Evolutionary conservation across 768 basidiomycete species (phyloP).

Genomic region (Suillus americanus): DNA sequence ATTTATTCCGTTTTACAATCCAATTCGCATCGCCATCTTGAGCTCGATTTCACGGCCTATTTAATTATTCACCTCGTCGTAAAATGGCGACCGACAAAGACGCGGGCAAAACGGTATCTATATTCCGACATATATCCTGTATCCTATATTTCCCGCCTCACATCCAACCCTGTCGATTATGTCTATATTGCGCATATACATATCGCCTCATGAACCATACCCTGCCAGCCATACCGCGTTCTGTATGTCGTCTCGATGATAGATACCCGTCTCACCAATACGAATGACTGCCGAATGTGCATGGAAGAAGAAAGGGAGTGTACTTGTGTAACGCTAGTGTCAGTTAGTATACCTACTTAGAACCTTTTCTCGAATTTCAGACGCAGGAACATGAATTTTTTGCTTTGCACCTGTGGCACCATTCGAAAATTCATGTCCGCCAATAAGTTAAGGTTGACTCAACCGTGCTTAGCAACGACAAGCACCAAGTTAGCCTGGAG

Average conservation of each 20-base stretch:
- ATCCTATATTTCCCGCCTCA: constrained; percentile 23
- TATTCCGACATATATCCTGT: constrained; percentile 25
- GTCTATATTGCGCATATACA: constrained; percentile 31
- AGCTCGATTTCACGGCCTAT: constrained; percentile 28
- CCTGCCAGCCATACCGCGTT: constrained; percentile 14
- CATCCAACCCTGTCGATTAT: constrained; percentile 23
- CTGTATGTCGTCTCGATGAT: constrained; percentile 30
- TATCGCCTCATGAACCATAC: constrained; percentile 17
- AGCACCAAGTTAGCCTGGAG: not conserved
- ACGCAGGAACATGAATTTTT: constrained; percentile 33
- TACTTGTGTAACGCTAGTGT: constrained; percentile 25
- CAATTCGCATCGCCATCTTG: constrained; percentile 18
- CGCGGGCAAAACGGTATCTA: constrained; percentile 19
- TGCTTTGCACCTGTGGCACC: constrained; percentile 3
- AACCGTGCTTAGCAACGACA: not conserved
- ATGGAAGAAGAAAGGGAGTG: constrained; percentile 34
- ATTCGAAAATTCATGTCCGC: constrained; percentile 2
- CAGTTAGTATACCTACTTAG: constrained; percentile 30
- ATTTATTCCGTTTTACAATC: constrained; percentile 31
- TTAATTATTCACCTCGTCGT: constrained; percentile 23
- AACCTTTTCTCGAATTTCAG: not conserved
- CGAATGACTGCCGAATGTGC: constrained; percentile 28
- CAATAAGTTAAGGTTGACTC: not conserved
- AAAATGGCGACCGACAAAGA: constrained; percentile 23
- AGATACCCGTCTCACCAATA: constrained; percentile 28